A percentile compares a stretch with the other conserved stretches of the same genome.
These are phyloP conservation scores for Capsicum pubescens DNA, from an alignment of 257 asterid species.

Conservation along the genomic window DNA sequence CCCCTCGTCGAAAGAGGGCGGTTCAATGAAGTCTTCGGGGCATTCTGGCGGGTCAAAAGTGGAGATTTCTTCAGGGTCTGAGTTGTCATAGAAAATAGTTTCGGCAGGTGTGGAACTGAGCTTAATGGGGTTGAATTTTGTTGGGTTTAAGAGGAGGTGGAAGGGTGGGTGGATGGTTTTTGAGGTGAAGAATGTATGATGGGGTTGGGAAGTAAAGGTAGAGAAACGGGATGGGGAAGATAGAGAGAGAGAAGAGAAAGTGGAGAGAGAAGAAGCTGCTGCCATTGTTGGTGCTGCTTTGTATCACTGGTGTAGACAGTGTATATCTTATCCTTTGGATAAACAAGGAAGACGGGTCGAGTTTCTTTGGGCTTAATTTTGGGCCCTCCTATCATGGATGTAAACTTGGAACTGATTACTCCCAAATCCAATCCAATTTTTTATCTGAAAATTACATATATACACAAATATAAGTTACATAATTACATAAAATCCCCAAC, in stretches of 20 bases:
- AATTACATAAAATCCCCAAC: too few relatives aligned
- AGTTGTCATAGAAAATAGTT: slow-evolving; percentile 49
- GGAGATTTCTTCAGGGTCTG: slow-evolving; percentile 57
- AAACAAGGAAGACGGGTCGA: too few relatives aligned
- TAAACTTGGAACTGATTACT: too few relatives aligned
- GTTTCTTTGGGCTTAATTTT: too few relatives aligned
- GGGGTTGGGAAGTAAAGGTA: slow-evolving; percentile 38
- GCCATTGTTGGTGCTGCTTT: neutral
- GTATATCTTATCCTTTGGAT: too few relatives aligned
- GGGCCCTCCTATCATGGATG: too few relatives aligned
- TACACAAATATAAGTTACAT: too few relatives aligned
- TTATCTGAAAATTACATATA: too few relatives aligned
- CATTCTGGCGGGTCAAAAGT: slow-evolving; percentile 65
- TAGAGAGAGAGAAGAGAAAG: slow-evolving; percentile 61
- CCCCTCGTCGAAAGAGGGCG: slow-evolving; percentile 79
- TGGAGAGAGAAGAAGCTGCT: slow-evolving; percentile 51
- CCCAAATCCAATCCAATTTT: too few relatives aligned
- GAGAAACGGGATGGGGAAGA: slow-evolving; percentile 30
- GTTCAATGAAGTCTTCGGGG: slow-evolving; percentile 65
- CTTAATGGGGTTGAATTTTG: slow-evolving; percentile 38
- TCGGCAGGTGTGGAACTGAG: slow-evolving; percentile 48
- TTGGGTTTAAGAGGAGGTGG: slow-evolving; percentile 39
- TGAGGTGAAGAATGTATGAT: slow-evolving; percentile 30
- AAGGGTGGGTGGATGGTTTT: slow-evolving; percentile 22
- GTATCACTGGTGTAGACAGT: neutral